A percentile compares a stretch with the other conserved stretches of the same genome.
phyloP scores from a whole-genome alignment of 2,329 filamentous ascomycete species.

The Leptosphaerulina australis region DNA sequence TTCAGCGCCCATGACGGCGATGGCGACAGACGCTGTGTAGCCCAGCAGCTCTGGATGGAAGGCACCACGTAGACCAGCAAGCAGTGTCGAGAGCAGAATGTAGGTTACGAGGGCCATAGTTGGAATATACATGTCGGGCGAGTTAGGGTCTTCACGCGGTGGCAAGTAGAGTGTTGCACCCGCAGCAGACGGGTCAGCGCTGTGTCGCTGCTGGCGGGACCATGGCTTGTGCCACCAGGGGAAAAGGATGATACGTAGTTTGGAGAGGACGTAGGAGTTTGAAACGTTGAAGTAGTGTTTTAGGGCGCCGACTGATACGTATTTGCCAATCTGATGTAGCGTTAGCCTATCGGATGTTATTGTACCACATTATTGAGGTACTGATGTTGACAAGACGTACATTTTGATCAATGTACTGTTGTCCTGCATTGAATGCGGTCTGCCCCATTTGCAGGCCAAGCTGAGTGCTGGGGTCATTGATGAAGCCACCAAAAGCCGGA shows the following conservation, averaged over 20 bases:
- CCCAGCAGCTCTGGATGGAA: constrained; percentile 95
- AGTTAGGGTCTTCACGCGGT: constrained; percentile 94
- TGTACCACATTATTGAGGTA: too few relatives aligned
- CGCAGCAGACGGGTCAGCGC: constrained; percentile 22
- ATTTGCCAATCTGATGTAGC: constrained; percentile 68
- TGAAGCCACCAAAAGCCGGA: constrained; percentile 84
- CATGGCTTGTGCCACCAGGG: constrained; percentile 98
- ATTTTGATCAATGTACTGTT: constrained; percentile 95
- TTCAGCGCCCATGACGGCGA: constrained; percentile 83
- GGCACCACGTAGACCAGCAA: constrained; percentile 86
- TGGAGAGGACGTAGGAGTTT: constrained; percentile 94
- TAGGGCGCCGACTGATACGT: constrained; percentile 87
- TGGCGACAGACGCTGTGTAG: constrained; percentile 82
- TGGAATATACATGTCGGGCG: constrained; percentile 99
- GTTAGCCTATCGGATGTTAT: too few relatives aligned
- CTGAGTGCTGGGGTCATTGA: constrained; percentile 93
- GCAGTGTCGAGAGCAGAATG: constrained; percentile 87
- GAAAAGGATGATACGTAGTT: constrained; percentile 91
- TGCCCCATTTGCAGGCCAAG: constrained; percentile 94
- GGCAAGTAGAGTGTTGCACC: constrained; percentile 68
- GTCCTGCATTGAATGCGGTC: constrained; percentile 86
- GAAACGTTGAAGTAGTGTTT: constrained; percentile 99
- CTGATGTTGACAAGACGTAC: constrained; percentile 58
- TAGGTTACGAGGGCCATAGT: constrained; percentile 98
- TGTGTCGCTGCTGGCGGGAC: constrained; percentile 83